Conservation (phyloP, 1,284 basidiomycete genomes). For the Caloboletus firmus region DNA sequence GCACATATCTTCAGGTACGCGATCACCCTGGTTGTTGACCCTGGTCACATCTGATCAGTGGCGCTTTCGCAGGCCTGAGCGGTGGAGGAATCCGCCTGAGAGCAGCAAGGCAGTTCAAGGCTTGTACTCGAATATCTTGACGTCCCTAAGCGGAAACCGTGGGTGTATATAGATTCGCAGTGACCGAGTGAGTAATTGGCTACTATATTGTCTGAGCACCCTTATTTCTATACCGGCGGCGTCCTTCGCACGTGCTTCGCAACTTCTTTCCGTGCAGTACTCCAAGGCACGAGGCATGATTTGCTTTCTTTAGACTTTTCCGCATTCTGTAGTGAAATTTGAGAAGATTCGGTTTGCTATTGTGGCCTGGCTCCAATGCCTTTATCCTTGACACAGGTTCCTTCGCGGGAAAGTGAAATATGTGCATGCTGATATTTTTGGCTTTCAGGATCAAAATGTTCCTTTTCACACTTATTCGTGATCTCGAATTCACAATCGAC, state of each 20-base stretch:
- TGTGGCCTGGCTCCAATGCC: neutral
- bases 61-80: constrained; percentile 50
- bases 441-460: constrained; percentile 58
- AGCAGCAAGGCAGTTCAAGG: constrained; percentile 52
- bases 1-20: constrained; percentile 59
- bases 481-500: constrained; percentile 56
- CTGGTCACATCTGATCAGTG: constrained; percentile 23
- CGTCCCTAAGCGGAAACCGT: constrained; percentile 63
- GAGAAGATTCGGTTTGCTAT: neutral
- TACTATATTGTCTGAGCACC: constrained; percentile 3
- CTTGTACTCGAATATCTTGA: constrained; percentile 62
- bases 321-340: neutral
- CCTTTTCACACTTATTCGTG: constrained; percentile 54
- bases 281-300: constrained; percentile 12
- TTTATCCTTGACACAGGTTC: neutral
- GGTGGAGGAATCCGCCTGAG: constrained; percentile 50
- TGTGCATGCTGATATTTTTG: constrained; percentile 20
- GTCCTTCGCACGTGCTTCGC: neutral
- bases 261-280: constrained; percentile 1
- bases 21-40: constrained; percentile 19
- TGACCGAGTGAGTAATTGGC: constrained; percentile 56
- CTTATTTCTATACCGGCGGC: neutral
- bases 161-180: constrained; percentile 72
- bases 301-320: constrained; percentile 24
- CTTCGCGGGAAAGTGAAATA: constrained; percentile 2